phyloP scores from a whole-genome alignment of 352 stramenopile genomes.

The Globisporangium okanoganense region DNA sequence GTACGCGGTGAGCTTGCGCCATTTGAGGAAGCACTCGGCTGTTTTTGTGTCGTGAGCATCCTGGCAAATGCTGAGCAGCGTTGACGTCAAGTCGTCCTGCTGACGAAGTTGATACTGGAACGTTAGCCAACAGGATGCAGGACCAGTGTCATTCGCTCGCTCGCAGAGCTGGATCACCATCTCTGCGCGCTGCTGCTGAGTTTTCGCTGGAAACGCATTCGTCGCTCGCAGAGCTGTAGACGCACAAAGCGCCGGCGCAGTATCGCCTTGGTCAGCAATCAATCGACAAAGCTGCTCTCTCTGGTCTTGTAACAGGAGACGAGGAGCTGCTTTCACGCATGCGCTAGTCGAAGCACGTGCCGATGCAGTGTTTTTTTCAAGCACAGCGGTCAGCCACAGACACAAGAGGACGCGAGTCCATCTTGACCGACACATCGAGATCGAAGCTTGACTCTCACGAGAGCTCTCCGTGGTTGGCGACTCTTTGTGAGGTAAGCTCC shows the following conservation, averaged over 20 bases:
- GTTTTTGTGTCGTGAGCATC: slow-evolving; percentile 23
- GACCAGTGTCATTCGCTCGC: slow-evolving; percentile 14
- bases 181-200: slow-evolving; percentile 12
- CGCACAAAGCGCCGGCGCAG: slow-evolving; percentile 22
- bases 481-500: not conserved
- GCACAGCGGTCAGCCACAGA: not conserved
- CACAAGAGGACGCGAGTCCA: not conserved
- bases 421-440: not conserved
- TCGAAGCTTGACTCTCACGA: not conserved
- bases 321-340: slow-evolving; percentile 26
- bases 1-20: slow-evolving; percentile 25
- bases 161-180: slow-evolving; percentile 29
- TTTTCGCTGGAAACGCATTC: slow-evolving; percentile 8
- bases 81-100: slow-evolving; percentile 19
- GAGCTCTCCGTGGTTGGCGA: not conserved
- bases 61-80: slow-evolving; percentile 31
- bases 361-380: not conserved
- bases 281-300: slow-evolving; percentile 24
- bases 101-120: slow-evolving; percentile 23
- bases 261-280: not conserved
- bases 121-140: slow-evolving; percentile 44
- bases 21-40: slow-evolving; percentile 33
- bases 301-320: slow-evolving; percentile 24
- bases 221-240: slow-evolving; percentile 24
- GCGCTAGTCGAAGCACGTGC: not conserved